These are phyloP conservation scores for Monosporozyma yasuniensis DNA, from an alignment of 805 yeast genomes.

Conservation along the genomic window DNA sequence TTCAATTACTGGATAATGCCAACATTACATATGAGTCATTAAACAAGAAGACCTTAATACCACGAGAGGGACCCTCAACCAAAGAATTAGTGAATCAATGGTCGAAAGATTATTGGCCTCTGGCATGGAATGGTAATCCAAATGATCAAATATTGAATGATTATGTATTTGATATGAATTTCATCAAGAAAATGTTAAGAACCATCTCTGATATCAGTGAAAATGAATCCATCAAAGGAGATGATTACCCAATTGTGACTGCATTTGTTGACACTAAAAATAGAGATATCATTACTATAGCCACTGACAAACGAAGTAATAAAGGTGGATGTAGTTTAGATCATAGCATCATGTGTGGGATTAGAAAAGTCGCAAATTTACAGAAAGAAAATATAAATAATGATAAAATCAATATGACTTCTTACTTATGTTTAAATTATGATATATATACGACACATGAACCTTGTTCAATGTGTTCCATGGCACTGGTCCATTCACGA, in stretches of 20 bases:
- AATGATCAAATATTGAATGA: slow-evolving; percentile 58
- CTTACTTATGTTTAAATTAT: slow-evolving; percentile 65
- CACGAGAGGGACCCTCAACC: slow-evolving; percentile 57
- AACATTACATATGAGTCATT: slow-evolving; percentile 17
- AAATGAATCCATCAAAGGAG: slow-evolving; percentile 9
- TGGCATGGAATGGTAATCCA: slow-evolving; percentile 91
- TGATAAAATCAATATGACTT: slow-evolving; percentile 8
- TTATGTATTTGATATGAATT: slow-evolving; percentile 39
- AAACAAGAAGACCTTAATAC: slow-evolving; percentile 33
- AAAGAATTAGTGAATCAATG: slow-evolving; percentile 59
- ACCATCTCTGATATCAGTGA: slow-evolving; percentile 21
- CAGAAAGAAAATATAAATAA: slow-evolving; percentile 33
- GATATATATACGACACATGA: slow-evolving; percentile 87
- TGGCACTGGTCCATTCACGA: slow-evolving; percentile 93
- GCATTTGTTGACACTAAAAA: slow-evolving; percentile 53
- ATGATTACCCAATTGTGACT: slow-evolving; percentile 43
- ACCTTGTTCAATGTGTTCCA: slow-evolving; percentile 93
- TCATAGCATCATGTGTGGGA: slow-evolving; percentile 72
- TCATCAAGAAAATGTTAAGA: slow-evolving; percentile 31
- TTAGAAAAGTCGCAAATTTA: slow-evolving; percentile 48
- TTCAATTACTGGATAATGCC: slow-evolving; percentile 8
- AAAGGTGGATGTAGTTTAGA: slow-evolving; percentile 40
- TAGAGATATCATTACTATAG: slow-evolving; percentile 30
- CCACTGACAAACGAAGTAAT: slow-evolving; percentile 34
- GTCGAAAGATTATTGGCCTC: slow-evolving; percentile 73